phyloP scores from a whole-genome alignment of 2,329 filamentous ascomycete species.

The Colletotrichum simmondsii region DNA sequence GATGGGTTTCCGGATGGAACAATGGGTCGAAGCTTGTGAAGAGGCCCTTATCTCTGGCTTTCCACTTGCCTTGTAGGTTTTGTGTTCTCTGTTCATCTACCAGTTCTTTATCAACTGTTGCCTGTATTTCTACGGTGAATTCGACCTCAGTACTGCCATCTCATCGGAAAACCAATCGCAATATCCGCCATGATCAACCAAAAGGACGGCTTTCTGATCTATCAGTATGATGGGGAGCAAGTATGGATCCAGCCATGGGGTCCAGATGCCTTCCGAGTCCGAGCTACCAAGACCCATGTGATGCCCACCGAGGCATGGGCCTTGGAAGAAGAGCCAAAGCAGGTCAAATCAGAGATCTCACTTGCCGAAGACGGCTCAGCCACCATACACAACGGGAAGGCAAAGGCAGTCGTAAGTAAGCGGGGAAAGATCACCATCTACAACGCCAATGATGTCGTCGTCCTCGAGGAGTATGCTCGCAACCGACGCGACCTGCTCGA shows the following conservation, averaged over 20 bases:
- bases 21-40: not conserved
- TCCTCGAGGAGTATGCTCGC: slow-evolving; percentile 45
- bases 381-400: slow-evolving; percentile 41
- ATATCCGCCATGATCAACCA: not conserved
- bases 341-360: slow-evolving; percentile 26
- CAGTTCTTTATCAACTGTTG: not conserved
- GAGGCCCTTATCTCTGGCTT: not conserved
- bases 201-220: slow-evolving; percentile 2
- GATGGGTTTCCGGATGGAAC: not conserved
- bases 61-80: not conserved
- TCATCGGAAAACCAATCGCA: not conserved
- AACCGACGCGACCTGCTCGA: slow-evolving; percentile 49
- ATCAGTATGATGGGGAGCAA: slow-evolving; percentile 33
- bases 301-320: slow-evolving; percentile 52
- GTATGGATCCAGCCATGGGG: slow-evolving; percentile 51
- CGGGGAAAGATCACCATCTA: slow-evolving; percentile 42
- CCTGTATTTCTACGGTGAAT: not conserved
- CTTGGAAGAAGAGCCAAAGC: slow-evolving; percentile 34
- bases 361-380: slow-evolving; percentile 36
- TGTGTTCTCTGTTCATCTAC: not conserved
- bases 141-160: not conserved
- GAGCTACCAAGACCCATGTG: slow-evolving; percentile 50
- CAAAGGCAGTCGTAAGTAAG: slow-evolving; percentile 39
- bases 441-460: slow-evolving; percentile 37
- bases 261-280: slow-evolving; percentile 55